Evolutionary conservation across 2,329 filamentous ascomycete genomes (phyloP).

Genomic region (Colletotrichum sp.): DNA sequence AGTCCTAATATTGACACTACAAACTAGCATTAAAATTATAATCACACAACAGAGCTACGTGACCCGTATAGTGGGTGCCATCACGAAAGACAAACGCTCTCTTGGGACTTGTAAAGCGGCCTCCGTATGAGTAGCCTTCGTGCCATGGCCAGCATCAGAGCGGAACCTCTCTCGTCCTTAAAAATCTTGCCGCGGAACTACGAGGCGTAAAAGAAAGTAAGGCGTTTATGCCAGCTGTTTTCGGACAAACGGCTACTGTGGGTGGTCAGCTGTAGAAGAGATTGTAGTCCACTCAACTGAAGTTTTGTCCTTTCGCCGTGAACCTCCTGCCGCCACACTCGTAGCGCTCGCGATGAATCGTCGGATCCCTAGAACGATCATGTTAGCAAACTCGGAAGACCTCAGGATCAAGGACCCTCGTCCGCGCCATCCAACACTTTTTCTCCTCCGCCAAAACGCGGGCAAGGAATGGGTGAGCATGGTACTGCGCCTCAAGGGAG

Average conservation of each 20-base stretch:
- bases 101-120: background rate
- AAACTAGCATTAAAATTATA: background rate
- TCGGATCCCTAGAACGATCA: background rate
- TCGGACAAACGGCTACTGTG: background rate
- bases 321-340: rapidly evolving
- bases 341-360: background rate
- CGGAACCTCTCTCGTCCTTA: background rate
- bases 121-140: background rate
- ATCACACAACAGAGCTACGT: background rate
- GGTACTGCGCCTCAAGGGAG: background rate
- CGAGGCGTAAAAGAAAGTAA: background rate
- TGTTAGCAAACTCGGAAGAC: background rate
- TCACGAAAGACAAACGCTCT: background rate
- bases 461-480: background rate
- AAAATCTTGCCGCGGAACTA: background rate
- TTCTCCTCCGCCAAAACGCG: background rate
- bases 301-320: background rate
- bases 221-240: rapidly evolving
- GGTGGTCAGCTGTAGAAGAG: rapidly evolving
- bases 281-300: background rate
- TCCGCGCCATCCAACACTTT: background rate
- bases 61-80: no score
- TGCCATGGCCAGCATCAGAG: background rate
- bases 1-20: background rate
- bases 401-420: background rate